These are phyloP conservation scores for Calonectria multiphialidica DNA, from an alignment of 2,329 filamentous ascomycete genomes.

Conservation along the genomic window DNA sequence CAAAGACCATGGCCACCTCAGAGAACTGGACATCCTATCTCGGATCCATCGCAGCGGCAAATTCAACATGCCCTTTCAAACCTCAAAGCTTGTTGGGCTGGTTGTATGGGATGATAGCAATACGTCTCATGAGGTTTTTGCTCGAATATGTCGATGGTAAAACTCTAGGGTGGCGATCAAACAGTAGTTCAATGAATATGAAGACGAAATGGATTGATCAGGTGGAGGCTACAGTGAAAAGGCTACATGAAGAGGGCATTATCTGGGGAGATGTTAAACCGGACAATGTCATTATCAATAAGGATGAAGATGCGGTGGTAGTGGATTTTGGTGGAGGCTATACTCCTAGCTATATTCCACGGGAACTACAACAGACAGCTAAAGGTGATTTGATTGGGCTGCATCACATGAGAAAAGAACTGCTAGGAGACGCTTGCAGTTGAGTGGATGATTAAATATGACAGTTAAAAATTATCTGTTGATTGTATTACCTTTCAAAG, in stretches of 20 bases:
- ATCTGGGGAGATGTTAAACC: constrained; percentile 49
- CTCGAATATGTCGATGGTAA: constrained; percentile 28
- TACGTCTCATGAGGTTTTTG: constrained; percentile 30
- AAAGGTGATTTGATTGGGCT: too few relatives aligned
- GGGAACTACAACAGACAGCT: too few relatives aligned
- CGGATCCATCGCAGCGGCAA: constrained; percentile 10
- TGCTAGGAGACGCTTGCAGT: too few relatives aligned
- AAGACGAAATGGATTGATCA: constrained; percentile 33
- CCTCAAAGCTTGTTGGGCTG: constrained; percentile 28
- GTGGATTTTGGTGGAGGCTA: constrained; percentile 45
- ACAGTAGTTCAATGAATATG: background rate
- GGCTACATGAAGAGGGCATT: constrained; percentile 39
- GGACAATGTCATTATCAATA: constrained; percentile 47
- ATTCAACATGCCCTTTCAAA: constrained; percentile 39
- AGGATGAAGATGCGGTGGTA: constrained; percentile 43
- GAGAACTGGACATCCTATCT: constrained; percentile 22
- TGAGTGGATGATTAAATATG: too few relatives aligned
- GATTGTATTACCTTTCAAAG: too few relatives aligned
- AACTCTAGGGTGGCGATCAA: constrained; percentile 10
- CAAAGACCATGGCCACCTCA: constrained; percentile 12
- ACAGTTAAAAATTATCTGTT: too few relatives aligned
- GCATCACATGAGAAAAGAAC: too few relatives aligned
- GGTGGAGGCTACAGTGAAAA: constrained; percentile 26
- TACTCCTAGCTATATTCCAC: too few relatives aligned
- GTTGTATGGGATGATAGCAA: constrained; percentile 33